Percentiles rank a stretch among this genome's conserved stretches.
Evolutionary conservation across 257 asterid genomes (phyloP).

Genomic region (Penstemon barbatus): DNA sequence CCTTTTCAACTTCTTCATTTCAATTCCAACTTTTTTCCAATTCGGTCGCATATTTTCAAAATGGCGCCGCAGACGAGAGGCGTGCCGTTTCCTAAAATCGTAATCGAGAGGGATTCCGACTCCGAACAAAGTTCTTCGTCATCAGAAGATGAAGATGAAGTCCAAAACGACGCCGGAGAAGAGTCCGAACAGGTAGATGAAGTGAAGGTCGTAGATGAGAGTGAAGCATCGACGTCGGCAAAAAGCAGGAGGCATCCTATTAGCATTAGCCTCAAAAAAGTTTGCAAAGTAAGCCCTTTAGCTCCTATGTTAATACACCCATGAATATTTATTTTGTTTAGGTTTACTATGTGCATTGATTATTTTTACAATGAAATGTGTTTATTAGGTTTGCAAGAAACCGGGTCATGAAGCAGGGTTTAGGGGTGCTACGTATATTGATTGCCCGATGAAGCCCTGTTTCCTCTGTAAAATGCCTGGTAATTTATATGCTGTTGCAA

Average conservation of each 20-base stretch:
- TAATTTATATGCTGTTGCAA: constrained; percentile 27
- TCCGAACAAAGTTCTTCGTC: constrained; percentile 70
- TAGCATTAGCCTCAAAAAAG: constrained; percentile 74
- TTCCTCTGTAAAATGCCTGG: constrained; percentile 98
- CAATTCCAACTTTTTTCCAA: neutral
- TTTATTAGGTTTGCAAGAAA: constrained; percentile 76
- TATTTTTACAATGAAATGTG: too few relatives aligned
- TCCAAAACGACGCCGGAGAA: constrained; percentile 32
- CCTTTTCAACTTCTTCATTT: too few relatives aligned
- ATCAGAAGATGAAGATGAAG: constrained; percentile 32
- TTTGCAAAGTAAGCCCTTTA: constrained; percentile 67
- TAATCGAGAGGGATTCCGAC: constrained; percentile 74
- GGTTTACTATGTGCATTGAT: neutral
- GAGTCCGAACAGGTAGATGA: constrained; percentile 33
- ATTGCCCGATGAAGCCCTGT: constrained; percentile 99
- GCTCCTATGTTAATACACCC: neutral
- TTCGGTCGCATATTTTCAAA: constrained; percentile 15
- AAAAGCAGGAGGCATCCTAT: constrained; percentile 55
- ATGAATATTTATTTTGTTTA: neutral
- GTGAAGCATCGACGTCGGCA: constrained; percentile 37
- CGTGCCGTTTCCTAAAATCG: constrained; percentile 59
- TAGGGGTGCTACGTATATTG: constrained; percentile 91
- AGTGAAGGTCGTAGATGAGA: constrained; percentile 24
- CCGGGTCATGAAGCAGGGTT: constrained; percentile 98
- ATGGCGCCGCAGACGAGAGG: constrained; percentile 78